phyloP scores from a whole-genome alignment of 805 yeast genomes.

The Wickerhamiella qilinensis region DNA sequence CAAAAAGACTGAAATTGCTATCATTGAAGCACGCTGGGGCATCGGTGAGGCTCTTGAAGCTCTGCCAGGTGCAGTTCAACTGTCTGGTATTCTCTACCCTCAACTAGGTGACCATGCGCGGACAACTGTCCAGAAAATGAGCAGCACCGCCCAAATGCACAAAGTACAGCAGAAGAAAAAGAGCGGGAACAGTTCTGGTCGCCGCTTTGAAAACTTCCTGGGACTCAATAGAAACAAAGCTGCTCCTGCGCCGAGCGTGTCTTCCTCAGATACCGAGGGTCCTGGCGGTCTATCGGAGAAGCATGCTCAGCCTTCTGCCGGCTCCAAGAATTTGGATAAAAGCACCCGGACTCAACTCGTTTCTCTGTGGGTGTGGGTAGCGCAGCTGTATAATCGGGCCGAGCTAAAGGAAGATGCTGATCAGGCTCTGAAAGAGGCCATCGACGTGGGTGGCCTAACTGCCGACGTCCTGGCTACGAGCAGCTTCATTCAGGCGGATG shows the following conservation, averaged over 20 bases:
- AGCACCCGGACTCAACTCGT: conserved; percentile 30
- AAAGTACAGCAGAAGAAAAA: too few species aligned
- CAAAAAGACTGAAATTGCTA: conserved; percentile 57
- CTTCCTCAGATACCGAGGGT: background rate
- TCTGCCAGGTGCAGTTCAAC: conserved; percentile 48
- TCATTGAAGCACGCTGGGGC: conserved; percentile 49
- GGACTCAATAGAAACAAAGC: background rate
- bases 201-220: background rate
- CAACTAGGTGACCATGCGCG: background rate
- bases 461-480: conserved; percentile 24
- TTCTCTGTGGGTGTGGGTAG: conserved; percentile 57
- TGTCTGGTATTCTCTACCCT: conserved; percentile 34
- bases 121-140: too few species aligned
- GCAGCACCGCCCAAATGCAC: background rate
- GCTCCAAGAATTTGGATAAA: conserved; percentile 18
- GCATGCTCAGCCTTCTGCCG: background rate
- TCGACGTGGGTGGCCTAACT: conserved; percentile 29
- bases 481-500: conserved; percentile 4
- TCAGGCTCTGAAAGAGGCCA: conserved; percentile 60
- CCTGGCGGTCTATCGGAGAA: background rate
- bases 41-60: conserved; percentile 41
- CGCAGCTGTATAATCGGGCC: conserved; percentile 43
- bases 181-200: conserved; percentile 1
- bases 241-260: conserved; percentile 3
- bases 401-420: conserved; percentile 44